These are phyloP conservation scores for Leishmania guyanensis DNA, from an alignment of 208 protist genomes.

Conservation along the genomic window DNA sequence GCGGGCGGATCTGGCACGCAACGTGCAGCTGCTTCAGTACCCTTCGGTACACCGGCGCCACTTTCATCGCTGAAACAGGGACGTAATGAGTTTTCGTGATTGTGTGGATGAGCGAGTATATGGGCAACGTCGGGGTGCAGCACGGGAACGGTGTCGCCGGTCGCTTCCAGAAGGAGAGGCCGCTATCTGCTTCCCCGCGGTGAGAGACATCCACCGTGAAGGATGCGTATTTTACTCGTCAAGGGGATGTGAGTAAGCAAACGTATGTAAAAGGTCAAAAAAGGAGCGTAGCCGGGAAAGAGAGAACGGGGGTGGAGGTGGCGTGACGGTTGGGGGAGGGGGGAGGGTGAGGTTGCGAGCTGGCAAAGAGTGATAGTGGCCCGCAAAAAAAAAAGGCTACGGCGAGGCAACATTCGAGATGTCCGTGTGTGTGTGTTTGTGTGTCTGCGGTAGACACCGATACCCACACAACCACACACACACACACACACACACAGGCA, in stretches of 20 bases:
- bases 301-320: neutral
- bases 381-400: neutral
- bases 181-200: neutral
- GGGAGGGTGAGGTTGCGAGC: neutral
- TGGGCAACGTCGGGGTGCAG: neutral
- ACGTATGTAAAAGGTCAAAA: neutral
- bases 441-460: neutral
- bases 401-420: neutral
- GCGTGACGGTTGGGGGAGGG: neutral
- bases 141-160: neutral
- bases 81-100: neutral
- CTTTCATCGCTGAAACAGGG: conserved; percentile 33
- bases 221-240: neutral
- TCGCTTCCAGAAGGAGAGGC: neutral
- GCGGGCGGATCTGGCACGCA: conserved; percentile 41
- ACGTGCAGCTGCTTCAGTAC: conserved; percentile 63
- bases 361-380: no score
- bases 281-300: neutral
- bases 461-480: neutral
- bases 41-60: conserved; percentile 55
- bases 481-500: neutral
- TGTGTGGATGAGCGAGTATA: neutral
- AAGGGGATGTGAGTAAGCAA: neutral
- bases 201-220: neutral
- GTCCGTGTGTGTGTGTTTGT: neutral